phyloP scores from a whole-genome alignment of 1,139 yeast species.

The Ashbya aceris region DNA sequence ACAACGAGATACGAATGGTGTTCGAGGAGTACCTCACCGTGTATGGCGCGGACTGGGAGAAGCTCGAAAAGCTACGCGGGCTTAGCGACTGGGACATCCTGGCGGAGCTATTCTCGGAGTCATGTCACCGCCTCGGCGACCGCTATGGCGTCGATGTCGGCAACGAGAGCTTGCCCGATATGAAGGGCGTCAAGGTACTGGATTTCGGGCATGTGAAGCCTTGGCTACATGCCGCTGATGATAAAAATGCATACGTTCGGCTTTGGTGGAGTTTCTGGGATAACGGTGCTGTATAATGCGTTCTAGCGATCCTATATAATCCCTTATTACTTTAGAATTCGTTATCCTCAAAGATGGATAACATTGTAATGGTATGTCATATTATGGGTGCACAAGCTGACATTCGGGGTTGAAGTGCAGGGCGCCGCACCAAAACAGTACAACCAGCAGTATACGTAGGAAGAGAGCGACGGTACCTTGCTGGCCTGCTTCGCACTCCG shows the following conservation, averaged over 20 bases:
- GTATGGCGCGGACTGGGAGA: constrained; percentile 18
- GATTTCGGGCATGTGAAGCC: constrained; percentile 19
- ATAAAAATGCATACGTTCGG: constrained; percentile 1
- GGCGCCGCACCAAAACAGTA: too few species aligned
- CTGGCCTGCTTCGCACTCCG: too few species aligned
- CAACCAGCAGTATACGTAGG: too few species aligned
- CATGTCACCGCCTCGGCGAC: constrained; percentile 12
- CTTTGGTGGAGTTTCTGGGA: neutral
- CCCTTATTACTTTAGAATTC: too few species aligned
- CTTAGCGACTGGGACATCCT: constrained; percentile 20
- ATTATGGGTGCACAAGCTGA: too few species aligned
- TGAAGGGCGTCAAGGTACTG: constrained; percentile 12
- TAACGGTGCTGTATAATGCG: neutral
- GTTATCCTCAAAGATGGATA: too few species aligned
- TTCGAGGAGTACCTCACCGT: constrained; percentile 28
- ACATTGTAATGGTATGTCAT: too few species aligned
- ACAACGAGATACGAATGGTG: constrained; percentile 26
- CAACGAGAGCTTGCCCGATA: neutral
- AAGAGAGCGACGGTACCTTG: too few species aligned
- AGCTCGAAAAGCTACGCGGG: constrained; percentile 12
- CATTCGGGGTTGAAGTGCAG: too few species aligned
- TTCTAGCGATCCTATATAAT: too few species aligned
- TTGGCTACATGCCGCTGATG: constrained; percentile 12
- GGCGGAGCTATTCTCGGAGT: constrained; percentile 17
- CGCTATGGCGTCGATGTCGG: constrained; percentile 22